Conservation (phyloP, 208 protist genomes). For the Crithidia brevicula region DNA sequence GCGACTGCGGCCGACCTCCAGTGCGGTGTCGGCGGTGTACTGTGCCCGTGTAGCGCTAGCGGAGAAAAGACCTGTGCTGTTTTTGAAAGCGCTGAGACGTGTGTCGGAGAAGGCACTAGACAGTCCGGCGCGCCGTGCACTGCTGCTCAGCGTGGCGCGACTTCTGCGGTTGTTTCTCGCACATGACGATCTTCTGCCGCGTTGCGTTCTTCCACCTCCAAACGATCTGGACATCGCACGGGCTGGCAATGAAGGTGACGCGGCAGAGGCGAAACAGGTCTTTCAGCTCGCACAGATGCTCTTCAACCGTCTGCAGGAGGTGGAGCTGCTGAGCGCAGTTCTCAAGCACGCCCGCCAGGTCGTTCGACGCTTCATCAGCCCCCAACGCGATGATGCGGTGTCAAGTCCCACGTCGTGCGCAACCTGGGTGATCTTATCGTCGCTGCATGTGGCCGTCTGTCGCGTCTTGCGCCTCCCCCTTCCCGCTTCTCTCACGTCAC, state of each 20-base stretch:
- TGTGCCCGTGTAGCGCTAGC: neutral
- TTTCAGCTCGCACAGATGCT: constrained; percentile 17
- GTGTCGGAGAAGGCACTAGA: constrained; percentile 13
- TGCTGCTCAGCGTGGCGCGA: constrained; percentile 16
- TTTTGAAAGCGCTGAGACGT: constrained; percentile 19
- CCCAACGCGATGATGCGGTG: neutral
- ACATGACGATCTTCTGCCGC: constrained; percentile 6
- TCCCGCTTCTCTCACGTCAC: constrained; percentile 47
- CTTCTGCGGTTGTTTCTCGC: constrained; percentile 26
- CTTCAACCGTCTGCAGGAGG: constrained; percentile 35
- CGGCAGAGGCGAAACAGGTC: neutral
- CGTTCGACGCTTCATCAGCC: constrained; percentile 2
- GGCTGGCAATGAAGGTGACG: neutral
- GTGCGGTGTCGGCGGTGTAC: constrained; percentile 14
- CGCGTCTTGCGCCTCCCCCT: constrained; percentile 53
- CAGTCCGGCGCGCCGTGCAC: constrained; percentile 8
- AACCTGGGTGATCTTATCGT: constrained; percentile 35
- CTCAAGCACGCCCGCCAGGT: constrained; percentile 19
- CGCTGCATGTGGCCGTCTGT: constrained; percentile 38
- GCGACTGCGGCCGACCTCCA: constrained; percentile 23
- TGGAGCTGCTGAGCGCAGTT: constrained; percentile 20
- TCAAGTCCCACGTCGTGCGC: constrained; percentile 4
- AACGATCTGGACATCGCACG: neutral
- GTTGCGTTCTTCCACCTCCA: neutral
- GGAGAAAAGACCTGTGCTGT: neutral